Conservation (phyloP, 257 asterid genomes). For the Solanum tacnaense region DNA sequence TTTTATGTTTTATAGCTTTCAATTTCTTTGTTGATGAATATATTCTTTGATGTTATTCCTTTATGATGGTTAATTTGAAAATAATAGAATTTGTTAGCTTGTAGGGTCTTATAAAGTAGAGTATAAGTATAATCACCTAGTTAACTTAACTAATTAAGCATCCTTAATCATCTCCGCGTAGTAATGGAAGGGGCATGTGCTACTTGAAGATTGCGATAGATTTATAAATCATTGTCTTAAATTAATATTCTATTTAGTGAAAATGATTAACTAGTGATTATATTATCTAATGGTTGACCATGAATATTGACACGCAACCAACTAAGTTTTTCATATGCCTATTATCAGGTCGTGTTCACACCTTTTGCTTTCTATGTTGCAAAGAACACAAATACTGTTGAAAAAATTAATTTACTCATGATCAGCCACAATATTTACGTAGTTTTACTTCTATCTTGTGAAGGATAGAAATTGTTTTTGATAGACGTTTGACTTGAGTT, state of each 20-base stretch:
- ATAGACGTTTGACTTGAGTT: not conserved
- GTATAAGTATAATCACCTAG: not conserved
- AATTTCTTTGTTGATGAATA: not conserved
- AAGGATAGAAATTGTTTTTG: not conserved
- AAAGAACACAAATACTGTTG: not conserved
- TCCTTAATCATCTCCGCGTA: constrained; percentile 1
- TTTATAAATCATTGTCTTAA: not conserved
- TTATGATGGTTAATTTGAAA: not conserved
- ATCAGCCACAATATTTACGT: not conserved
- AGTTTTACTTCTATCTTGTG: fast-evolving
- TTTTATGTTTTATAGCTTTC: not conserved
- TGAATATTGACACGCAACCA: not conserved
- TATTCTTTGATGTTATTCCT: not conserved
- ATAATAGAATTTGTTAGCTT: not conserved
- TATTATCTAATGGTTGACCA: not conserved
- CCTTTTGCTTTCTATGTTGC: not conserved
- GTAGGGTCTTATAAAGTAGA: not conserved
- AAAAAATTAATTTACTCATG: not conserved
- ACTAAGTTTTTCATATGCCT: not conserved
- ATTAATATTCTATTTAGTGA: not conserved
- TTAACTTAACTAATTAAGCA: not conserved
- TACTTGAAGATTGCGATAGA: not conserved
- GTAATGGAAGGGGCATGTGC: not conserved
- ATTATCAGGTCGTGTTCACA: not conserved
- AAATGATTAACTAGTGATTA: not conserved